phyloP scores from a whole-genome alignment of 352 stramenopile species.

The Plasmopara muralis region DNA sequence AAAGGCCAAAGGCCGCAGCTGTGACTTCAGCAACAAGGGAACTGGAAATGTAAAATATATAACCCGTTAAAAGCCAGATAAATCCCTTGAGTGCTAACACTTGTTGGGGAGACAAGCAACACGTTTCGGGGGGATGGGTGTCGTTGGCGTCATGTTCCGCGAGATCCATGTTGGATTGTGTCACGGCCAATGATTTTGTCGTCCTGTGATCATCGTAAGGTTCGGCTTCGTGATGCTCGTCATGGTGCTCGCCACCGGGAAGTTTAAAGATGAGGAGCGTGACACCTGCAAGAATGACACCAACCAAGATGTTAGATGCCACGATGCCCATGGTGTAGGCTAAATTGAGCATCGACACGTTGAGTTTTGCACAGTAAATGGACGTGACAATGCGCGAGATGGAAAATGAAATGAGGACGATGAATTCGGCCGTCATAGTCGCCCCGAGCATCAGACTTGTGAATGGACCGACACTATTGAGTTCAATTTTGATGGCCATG shows the following conservation, averaged over 20 bases:
- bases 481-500: slow-evolving; percentile 73
- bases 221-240: not conserved
- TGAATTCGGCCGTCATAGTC: slow-evolving; percentile 62
- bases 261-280: slow-evolving; percentile 56
- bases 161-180: not conserved
- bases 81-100: slow-evolving; percentile 36
- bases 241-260: not conserved
- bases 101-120: not conserved
- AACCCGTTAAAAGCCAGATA: slow-evolving; percentile 53
- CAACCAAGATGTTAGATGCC: slow-evolving; percentile 43
- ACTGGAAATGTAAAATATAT: slow-evolving; percentile 54
- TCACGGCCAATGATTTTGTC: not conserved
- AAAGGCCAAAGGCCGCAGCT: slow-evolving; percentile 36
- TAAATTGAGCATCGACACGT: slow-evolving; percentile 45
- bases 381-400: slow-evolving; percentile 55
- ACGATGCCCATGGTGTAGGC: slow-evolving; percentile 49
- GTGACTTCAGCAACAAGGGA: slow-evolving; percentile 38
- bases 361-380: slow-evolving; percentile 48
- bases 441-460: slow-evolving; percentile 65
- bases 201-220: not conserved
- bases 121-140: not conserved
- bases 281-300: slow-evolving; percentile 29
- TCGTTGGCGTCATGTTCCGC: not conserved
- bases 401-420: slow-evolving; percentile 65
- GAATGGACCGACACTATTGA: slow-evolving; percentile 64